Evolutionary conservation across 2,329 filamentous ascomycete species (phyloP), one percentile per base, ranked within the genome.

Genomic region (Thyridium curvatum): DNA sequence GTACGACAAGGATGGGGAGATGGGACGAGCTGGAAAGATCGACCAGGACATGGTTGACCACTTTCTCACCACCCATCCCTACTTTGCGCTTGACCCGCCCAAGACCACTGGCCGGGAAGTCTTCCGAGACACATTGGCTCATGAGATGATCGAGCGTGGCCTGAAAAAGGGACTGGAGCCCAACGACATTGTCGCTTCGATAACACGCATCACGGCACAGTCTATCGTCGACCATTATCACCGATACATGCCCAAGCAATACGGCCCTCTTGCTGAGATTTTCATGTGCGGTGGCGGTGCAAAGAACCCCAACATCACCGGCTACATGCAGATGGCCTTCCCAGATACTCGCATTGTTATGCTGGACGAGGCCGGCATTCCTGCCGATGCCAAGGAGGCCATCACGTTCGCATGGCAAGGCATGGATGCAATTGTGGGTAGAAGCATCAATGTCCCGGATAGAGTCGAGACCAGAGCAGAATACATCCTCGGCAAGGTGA

Each of bases 251-350:
- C 66, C 70, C 5, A 46, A 65, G 16, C 21, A 26, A 10, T 56
- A 64, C 36, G 53, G 54, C 9, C 52, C 53, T 4, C 47, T 61
- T 10, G 58, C 54, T 32, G 75, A 81, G 56, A 65, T 81, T 30
- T 80, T 74, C 60, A 73, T 81, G 67, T 79, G 74, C 51, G 76
- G 77, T 10, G 73, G 72, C 5, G 74, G 74, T 14, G 74, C 74
- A 1, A 65, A 68, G 43, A 79, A 80, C 48, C 69, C 71, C 2
- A 79, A 77, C 46, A 79, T 80, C 46, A 62, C 50, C 8, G 52
- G 64, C 7, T 74, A 68, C 50, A 68, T 81, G 44, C 68, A 74
- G 51, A 49, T 53, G 39, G 55, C 62, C 43, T 73, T 67, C 46
- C 74, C 67, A 12, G 58, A 62, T 30, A 66, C 67, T 3, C 62